phyloP scores from a whole-genome alignment of 768 basidiomycete species.

The Neoboletus magnificus region DNA sequence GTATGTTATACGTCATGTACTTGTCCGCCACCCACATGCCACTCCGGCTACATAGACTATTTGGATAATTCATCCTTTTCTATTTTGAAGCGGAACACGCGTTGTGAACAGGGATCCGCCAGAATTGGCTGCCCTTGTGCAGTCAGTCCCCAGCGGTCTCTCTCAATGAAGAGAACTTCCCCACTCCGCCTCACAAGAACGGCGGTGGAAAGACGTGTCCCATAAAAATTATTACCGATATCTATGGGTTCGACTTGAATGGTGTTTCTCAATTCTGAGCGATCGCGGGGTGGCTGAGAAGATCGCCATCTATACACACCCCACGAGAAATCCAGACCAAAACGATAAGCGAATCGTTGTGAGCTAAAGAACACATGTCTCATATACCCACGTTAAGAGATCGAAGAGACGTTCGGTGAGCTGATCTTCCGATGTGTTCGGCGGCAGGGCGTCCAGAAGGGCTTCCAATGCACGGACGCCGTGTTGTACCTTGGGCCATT shows the following conservation, averaged over 20 bases:
- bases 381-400: slow-evolving; percentile 61
- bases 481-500: slow-evolving; percentile 73
- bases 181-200: slow-evolving; percentile 62
- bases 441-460: slow-evolving; percentile 38
- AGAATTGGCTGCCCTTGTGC: slow-evolving; percentile 38
- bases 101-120: slow-evolving; percentile 42
- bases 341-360: slow-evolving; percentile 5
- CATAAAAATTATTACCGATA: slow-evolving; percentile 40
- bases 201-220: slow-evolving; percentile 71
- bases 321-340: neutral
- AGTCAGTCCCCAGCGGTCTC: slow-evolving; percentile 59
- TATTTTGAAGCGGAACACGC: slow-evolving; percentile 50
- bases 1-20: slow-evolving; percentile 36
- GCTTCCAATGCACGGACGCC: slow-evolving; percentile 48
- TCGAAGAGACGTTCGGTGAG: slow-evolving; percentile 60
- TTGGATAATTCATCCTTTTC: slow-evolving; percentile 13
- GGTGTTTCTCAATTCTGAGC: slow-evolving; percentile 57
- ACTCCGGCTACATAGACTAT: slow-evolving; percentile 18
- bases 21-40: slow-evolving; percentile 16
- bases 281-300: slow-evolving; percentile 42
- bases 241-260: slow-evolving; percentile 57
- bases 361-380: neutral
- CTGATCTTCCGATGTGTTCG: slow-evolving; percentile 44
- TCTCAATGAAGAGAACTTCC: slow-evolving; percentile 62
- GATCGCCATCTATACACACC: slow-evolving; percentile 24